These are phyloP conservation scores for Penicillium longicatenatum DNA, from an alignment of 495 filamentous ascomycete species.

Conservation along the genomic window DNA sequence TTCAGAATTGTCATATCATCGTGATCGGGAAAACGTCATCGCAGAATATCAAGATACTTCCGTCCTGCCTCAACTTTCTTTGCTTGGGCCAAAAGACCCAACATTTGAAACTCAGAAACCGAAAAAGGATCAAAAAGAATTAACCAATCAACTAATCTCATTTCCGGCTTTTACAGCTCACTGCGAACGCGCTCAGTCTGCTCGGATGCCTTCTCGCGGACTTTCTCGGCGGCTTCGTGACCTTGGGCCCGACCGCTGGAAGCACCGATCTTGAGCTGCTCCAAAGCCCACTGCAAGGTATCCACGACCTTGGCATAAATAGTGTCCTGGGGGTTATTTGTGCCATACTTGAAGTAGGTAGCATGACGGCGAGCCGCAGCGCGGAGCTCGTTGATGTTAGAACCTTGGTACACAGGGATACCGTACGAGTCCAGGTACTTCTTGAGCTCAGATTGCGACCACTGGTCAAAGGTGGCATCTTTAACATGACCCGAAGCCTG, in stretches of 20 bases:
- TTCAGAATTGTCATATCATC: background rate
- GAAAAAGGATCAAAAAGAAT: background rate
- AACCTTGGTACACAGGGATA: slow-evolving; percentile 70
- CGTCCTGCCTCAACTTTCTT: background rate
- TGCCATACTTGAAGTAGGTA: slow-evolving; percentile 79
- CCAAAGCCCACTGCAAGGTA: slow-evolving; percentile 60
- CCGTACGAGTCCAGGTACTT: slow-evolving; percentile 81
- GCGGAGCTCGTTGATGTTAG: slow-evolving; percentile 62
- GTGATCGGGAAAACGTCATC: background rate
- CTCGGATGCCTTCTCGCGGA: slow-evolving; percentile 36
- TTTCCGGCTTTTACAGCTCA: slow-evolving; percentile 32
- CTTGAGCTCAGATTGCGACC: slow-evolving; percentile 82
- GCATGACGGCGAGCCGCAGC: slow-evolving; percentile 70
- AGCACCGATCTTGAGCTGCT: slow-evolving; percentile 62
- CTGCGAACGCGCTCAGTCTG: slow-evolving; percentile 29
- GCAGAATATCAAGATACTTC: background rate
- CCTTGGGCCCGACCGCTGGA: slow-evolving; percentile 63
- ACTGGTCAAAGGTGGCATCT: slow-evolving; percentile 72
- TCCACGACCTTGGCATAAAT: slow-evolving; percentile 65
- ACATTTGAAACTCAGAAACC: slow-evolving; percentile 7
- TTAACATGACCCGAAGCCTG: slow-evolving; percentile 69
- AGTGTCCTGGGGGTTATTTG: slow-evolving; percentile 63
- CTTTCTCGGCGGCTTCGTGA: slow-evolving; percentile 52
- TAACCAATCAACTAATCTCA: background rate
- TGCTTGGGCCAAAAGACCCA: background rate